phyloP scores from a whole-genome alignment of 106 monocot species.

The Dendrobium catenatum region DNA sequence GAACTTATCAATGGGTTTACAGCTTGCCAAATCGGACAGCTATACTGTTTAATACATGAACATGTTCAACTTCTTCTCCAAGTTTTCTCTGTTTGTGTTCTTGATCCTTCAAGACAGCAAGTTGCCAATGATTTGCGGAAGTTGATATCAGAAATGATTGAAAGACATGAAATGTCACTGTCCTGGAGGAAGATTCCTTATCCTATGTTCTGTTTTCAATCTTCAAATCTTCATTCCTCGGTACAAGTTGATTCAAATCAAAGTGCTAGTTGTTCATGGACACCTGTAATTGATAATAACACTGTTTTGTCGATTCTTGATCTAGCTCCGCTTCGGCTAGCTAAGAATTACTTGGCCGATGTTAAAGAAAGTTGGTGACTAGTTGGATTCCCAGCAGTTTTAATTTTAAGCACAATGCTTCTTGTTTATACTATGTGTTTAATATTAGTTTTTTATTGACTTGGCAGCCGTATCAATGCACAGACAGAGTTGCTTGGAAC shows the following conservation, averaged over 20 bases:
- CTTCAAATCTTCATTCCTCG: slow-evolving; percentile 41
- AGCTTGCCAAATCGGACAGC: slow-evolving; percentile 60
- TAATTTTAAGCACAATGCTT: not conserved
- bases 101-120: slow-evolving; percentile 66
- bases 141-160: slow-evolving; percentile 63
- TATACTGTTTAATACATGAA: slow-evolving; percentile 71
- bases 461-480: slow-evolving; percentile 48
- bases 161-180: slow-evolving; percentile 53
- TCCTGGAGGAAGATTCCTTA: slow-evolving; percentile 30
- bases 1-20: slow-evolving; percentile 53
- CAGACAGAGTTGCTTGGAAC: slow-evolving; percentile 37
- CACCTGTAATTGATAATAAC: slow-evolving; percentile 31
- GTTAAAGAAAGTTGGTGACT: slow-evolving; percentile 63
- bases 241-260: slow-evolving; percentile 21
- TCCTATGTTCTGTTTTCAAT: slow-evolving; percentile 40
- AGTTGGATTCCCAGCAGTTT: slow-evolving; percentile 7
- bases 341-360: slow-evolving; percentile 55
- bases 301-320: slow-evolving; percentile 67
- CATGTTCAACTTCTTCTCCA: slow-evolving; percentile 94
- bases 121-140: slow-evolving; percentile 40
- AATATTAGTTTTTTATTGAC: slow-evolving; percentile 9
- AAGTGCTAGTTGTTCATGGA: slow-evolving; percentile 28
- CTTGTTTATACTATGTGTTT: not conserved
- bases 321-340: slow-evolving; percentile 59
- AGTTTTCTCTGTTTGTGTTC: slow-evolving; percentile 60